These are phyloP conservation scores for Metschnikowia lachancei DNA, from an alignment of 805 yeast genomes.

Conservation along the genomic window DNA sequence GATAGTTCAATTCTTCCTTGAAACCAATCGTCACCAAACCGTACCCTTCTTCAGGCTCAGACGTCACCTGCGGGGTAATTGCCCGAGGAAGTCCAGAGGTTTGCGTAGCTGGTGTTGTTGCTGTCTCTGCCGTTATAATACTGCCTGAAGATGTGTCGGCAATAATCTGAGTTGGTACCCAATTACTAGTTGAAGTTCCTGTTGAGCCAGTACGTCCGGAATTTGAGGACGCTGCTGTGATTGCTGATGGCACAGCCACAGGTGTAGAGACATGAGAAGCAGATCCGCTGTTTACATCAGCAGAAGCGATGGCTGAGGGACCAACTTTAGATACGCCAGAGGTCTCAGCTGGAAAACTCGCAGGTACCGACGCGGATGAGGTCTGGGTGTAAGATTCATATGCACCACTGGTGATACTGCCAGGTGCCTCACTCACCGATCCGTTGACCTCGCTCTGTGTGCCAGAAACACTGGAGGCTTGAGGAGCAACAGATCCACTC, in stretches of 20 bases:
- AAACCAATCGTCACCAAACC: constrained; percentile 73
- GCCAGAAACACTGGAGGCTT: not conserved
- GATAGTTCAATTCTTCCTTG: constrained; percentile 74
- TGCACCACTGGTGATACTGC: not conserved
- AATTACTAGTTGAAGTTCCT: constrained; percentile 20
- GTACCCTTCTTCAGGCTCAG: constrained; percentile 45
- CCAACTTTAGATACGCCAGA: not conserved
- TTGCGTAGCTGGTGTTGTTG: constrained; percentile 6
- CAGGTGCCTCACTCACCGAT: not conserved
- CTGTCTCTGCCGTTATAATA: constrained; percentile 6
- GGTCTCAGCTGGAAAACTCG: not conserved
- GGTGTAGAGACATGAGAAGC: not conserved
- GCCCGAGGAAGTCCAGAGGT: constrained; percentile 69
- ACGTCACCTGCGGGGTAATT: constrained; percentile 63
- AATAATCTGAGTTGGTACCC: constrained; percentile 39
- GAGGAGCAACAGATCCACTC: not conserved
- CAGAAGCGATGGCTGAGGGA: constrained; percentile 3
- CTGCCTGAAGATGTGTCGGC: constrained; percentile 22
- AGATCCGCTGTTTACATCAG: constrained; percentile 1
- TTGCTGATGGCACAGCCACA: not conserved
- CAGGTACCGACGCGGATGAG: not conserved
- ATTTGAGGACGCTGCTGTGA: not conserved
- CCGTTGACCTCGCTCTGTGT: not conserved
- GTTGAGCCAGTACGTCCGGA: constrained; percentile 6
- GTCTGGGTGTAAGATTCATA: not conserved